Conservation (phyloP, 2,329 filamentous ascomycete species). For the Fusarium musae region DNA sequence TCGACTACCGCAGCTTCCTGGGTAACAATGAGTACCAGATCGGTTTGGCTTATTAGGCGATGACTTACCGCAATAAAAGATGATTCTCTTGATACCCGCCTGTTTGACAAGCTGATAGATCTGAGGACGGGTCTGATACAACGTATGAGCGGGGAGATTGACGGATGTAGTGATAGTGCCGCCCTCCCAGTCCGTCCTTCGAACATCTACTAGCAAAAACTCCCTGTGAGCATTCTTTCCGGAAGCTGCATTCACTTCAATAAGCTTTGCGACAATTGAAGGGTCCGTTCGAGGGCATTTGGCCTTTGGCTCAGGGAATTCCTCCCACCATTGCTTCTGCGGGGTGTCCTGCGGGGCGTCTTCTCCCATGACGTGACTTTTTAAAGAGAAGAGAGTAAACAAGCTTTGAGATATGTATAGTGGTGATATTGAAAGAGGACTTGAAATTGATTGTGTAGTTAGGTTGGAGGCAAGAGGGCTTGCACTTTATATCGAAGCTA, state of each 20-base stretch:
- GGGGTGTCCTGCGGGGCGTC: constrained; percentile 41
- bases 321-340: constrained; percentile 51
- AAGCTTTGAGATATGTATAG: neutral
- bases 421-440: too few relatives aligned
- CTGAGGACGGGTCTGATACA: constrained; percentile 61
- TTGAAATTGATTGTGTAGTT: neutral
- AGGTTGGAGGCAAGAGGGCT: neutral
- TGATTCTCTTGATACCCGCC: constrained; percentile 59
- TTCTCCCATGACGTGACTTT: constrained; percentile 34
- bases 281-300: constrained; percentile 52
- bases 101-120: constrained; percentile 62
- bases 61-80: constrained; percentile 66
- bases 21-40: neutral
- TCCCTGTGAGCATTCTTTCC: constrained; percentile 44
- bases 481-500: neutral
- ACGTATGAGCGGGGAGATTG: constrained; percentile 66
- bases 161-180: constrained; percentile 69
- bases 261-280: constrained; percentile 53
- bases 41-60: neutral
- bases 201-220: constrained; percentile 64
- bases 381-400: too few relatives aligned
- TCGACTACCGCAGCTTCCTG: constrained; percentile 62
- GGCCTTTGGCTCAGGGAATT: constrained; percentile 57
- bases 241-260: constrained; percentile 52
- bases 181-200: constrained; percentile 65